Evolutionary conservation across 2,329 filamentous ascomycete genomes (phyloP).

Genomic region (Fusarium pininemorale): DNA sequence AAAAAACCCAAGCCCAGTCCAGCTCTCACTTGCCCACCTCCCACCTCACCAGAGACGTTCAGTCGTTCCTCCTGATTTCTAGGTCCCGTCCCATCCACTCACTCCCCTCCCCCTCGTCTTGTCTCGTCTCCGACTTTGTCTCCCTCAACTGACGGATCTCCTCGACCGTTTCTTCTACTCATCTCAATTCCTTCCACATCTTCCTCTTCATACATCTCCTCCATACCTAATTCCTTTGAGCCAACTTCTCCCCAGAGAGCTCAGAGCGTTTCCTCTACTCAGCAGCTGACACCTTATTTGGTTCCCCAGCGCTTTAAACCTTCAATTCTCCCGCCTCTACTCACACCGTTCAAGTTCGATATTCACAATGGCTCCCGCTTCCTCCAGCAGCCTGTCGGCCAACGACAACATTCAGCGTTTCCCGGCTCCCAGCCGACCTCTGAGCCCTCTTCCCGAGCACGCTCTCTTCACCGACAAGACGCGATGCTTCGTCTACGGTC

Average conservation of each 20-base stretch:
- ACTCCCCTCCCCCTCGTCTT: constrained; percentile 25
- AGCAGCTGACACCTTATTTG: constrained; percentile 39
- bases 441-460: constrained; percentile 88
- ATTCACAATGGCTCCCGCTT: constrained; percentile 63
- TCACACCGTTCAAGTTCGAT: constrained; percentile 37
- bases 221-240: constrained; percentile 44
- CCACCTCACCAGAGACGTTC: constrained; percentile 34
- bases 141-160: constrained; percentile 40
- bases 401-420: constrained; percentile 99
- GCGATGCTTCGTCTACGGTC: constrained; percentile 99
- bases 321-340: constrained; percentile 25
- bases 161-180: constrained; percentile 37
- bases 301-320: constrained; percentile 31
- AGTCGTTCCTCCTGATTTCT: constrained; percentile 44
- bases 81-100: constrained; percentile 20
- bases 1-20: constrained; percentile 40
- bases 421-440: constrained; percentile 86
- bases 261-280: constrained; percentile 37
- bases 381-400: constrained; percentile 71
- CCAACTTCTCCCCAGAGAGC: constrained; percentile 35
- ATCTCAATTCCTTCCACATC: constrained; percentile 29
- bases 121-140: constrained; percentile 21
- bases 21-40: constrained; percentile 42
- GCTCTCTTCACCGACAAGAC: constrained; percentile 99
- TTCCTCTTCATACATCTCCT: constrained; percentile 35